Conservation (phyloP, 176 grass and related monocot species). For the Phragmites australis region DNA sequence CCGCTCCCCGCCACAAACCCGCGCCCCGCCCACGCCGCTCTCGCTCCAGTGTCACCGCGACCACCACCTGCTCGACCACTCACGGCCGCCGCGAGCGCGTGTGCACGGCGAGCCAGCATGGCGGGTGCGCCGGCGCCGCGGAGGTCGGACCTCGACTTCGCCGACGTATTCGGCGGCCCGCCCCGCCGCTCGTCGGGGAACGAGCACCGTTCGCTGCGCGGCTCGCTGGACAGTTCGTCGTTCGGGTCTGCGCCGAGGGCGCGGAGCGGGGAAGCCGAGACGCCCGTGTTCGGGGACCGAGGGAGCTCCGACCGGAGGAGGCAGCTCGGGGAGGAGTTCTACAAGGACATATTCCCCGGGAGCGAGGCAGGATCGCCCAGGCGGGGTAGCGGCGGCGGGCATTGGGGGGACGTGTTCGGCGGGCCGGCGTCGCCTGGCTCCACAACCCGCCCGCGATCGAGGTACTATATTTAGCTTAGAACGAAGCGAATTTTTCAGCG, state of each 20-base stretch:
- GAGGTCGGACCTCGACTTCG: conserved; percentile 62
- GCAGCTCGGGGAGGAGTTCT: conserved; percentile 77
- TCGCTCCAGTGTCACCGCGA: not conserved
- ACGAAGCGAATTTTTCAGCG: conserved; percentile 18
- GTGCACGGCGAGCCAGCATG: not conserved
- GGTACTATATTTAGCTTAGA: conserved; percentile 1
- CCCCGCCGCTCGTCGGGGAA: conserved; percentile 65
- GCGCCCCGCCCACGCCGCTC: not conserved
- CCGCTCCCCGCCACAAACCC: conserved; percentile 44
- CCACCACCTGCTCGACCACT: conserved; percentile 7
- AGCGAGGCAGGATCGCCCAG: conserved; percentile 61
- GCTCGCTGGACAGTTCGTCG: conserved; percentile 45
- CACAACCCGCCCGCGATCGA: conserved; percentile 21
- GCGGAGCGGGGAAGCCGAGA: conserved; percentile 43
- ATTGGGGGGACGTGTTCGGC: conserved; percentile 57
- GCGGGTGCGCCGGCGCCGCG: not conserved
- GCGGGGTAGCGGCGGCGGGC: conserved; percentile 18
- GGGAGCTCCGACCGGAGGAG: conserved; percentile 58
- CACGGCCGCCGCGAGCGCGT: not conserved
- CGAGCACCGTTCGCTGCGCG: conserved; percentile 43
- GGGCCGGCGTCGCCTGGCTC: conserved; percentile 56
- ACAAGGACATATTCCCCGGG: conserved; percentile 76
- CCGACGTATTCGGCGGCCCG: conserved; percentile 87
- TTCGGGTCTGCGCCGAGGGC: conserved; percentile 29
- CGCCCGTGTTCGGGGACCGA: conserved; percentile 75